Conservation (phyloP, 2,329 filamentous ascomycete genomes). For the Alternaria tenuissima region DNA sequence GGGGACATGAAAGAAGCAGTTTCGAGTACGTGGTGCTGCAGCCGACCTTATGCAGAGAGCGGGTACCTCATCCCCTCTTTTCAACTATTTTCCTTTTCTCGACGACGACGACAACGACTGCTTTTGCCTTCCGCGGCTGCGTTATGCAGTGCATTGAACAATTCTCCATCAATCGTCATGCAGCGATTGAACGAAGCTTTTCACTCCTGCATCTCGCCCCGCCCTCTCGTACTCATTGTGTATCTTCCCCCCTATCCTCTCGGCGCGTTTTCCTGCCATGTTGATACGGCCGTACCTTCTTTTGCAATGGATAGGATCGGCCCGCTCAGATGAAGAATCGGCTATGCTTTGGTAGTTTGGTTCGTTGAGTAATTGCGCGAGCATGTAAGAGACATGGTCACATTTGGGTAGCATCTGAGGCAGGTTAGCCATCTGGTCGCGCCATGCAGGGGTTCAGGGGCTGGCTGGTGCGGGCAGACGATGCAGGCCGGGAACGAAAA, state of each 20-base stretch:
- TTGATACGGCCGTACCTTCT: background rate
- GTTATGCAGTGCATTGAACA: background rate
- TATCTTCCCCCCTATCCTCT: background rate
- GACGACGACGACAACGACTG: background rate
- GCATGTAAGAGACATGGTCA: background rate
- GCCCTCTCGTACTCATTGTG: background rate
- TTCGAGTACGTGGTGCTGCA: background rate
- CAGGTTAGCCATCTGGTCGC: background rate
- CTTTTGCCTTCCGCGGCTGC: background rate
- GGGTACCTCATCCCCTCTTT: background rate
- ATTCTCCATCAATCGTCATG: slow-evolving; percentile 2
- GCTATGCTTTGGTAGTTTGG: background rate
- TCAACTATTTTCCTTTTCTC: background rate
- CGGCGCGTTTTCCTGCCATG: background rate
- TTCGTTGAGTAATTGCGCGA: background rate
- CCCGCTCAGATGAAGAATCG: background rate
- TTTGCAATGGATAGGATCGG: background rate
- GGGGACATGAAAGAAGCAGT: background rate
- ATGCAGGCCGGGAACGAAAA: background rate
- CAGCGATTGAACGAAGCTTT: background rate
- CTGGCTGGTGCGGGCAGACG: background rate
- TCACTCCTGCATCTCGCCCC: background rate
- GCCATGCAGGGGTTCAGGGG: slow-evolving; percentile 6
- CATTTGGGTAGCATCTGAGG: background rate
- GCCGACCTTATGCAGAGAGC: background rate